Evolutionary conservation across 2,329 filamentous ascomycete species (phyloP), one percentile per base, ranked within the genome.

Genomic region (Xylariaceae sp.): DNA sequence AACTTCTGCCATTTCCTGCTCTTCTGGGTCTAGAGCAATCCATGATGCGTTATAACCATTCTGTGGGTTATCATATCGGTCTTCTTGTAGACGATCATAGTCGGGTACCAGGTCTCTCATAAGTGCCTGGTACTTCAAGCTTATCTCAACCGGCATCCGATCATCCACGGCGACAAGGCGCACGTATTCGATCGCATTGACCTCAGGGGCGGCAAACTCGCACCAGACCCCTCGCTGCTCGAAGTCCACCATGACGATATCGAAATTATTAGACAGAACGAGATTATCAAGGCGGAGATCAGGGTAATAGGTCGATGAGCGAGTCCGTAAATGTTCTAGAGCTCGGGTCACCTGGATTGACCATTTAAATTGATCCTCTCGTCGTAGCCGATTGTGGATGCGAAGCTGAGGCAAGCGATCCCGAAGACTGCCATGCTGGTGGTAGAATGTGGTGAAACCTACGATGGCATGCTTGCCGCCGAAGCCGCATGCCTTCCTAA

Each of bases 151-250:
- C 0, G 76, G 70, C 10, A 79, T 71, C 10, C 72, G 67, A n/a
- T 78, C 74, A 49, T 79, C 76, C 32, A 71, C 70, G 29, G 79
- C 79, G 36, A 84, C 65, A 15, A 81, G 67, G n/a, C 78, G 76
- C 15, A 83, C 63, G 59, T 81, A 83, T 60, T 84, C 80, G 45
- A 84, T 69, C 26, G 77, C 76, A 62, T 83, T 82, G 56, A 84
- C 76, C 63, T 85, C 81, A 0, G 81, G 81, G 0, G 81, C 74
- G 1, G 77, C 78, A 65, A 84, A 84, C 63, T 83, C 79, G 66
- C 77, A 81, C 81, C 81, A 84, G 1, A 83, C 80, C 7, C 81
- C 81, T 30, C 81, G 75, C 65, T 84, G 81, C 66, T 85, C 81
- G 61, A 85, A 83, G 57, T 85, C 81, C 4, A 84, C 74, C 74